phyloP scores from a whole-genome alignment of 2,329 filamentous ascomycete genomes.

The Teratosphaeria gauchensis region DNA sequence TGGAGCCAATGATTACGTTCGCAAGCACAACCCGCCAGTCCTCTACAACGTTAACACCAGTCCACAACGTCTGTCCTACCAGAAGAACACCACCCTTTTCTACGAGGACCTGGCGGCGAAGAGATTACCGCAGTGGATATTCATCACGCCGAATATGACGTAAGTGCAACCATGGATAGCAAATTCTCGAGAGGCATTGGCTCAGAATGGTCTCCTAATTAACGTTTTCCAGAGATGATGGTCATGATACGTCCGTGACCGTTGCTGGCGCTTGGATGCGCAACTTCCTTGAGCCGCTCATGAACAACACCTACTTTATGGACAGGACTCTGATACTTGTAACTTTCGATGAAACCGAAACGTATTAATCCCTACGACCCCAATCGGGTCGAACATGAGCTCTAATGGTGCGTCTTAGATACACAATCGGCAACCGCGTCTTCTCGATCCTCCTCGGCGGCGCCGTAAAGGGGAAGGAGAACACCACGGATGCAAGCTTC shows the following conservation, averaged over 20 bases:
- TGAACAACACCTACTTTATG: constrained; percentile 62
- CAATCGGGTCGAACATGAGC: no score
- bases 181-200: no score
- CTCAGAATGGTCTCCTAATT: no score
- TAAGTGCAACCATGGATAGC: no score
- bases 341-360: constrained; percentile 70
- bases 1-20: constrained; percentile 64
- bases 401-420: no score
- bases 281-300: constrained; percentile 59
- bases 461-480: constrained; percentile 53
- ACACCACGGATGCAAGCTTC: constrained; percentile 57
- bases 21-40: constrained; percentile 64
- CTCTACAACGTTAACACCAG: constrained; percentile 55
- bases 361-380: constrained; percentile 27
- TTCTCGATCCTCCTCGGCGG: constrained; percentile 65
- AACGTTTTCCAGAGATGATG: constrained; percentile 42
- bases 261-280: constrained; percentile 60
- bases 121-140: constrained; percentile 61
- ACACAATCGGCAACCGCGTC: constrained; percentile 57
- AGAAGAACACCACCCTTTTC: constrained; percentile 67
- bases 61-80: constrained; percentile 51
- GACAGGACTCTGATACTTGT: constrained; percentile 64
- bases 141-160: constrained; percentile 66
- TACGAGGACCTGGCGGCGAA: constrained; percentile 54
- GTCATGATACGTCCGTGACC: constrained; percentile 63